These are phyloP conservation scores for Chalciporus pseudorubinellus DNA, from an alignment of 768 basidiomycete genomes.

Conservation along the genomic window DNA sequence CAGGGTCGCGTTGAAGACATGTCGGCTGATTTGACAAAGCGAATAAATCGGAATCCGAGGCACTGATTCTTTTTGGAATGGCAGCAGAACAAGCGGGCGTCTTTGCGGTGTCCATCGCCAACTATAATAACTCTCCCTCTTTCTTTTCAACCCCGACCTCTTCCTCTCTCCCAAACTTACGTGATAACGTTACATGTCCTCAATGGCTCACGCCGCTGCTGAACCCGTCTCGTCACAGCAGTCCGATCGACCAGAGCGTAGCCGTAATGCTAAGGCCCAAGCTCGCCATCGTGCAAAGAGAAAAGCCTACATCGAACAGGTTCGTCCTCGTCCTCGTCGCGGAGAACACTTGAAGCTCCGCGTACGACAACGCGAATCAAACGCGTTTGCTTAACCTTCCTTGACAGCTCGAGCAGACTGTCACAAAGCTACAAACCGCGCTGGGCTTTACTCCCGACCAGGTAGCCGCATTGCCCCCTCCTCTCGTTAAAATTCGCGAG, in stretches of 20 bases:
- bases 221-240: slow-evolving; percentile 37
- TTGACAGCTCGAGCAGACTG: slow-evolving; percentile 75
- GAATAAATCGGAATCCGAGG: slow-evolving; percentile 50
- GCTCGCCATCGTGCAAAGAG: slow-evolving; percentile 88
- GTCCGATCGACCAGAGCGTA: slow-evolving; percentile 72
- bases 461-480: slow-evolving; percentile 68
- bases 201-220: slow-evolving; percentile 53
- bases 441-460: slow-evolving; percentile 74
- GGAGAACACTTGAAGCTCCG: slow-evolving; percentile 4
- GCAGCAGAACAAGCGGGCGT: slow-evolving; percentile 22
- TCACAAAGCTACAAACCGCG: slow-evolving; percentile 78
- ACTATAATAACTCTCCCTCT: slow-evolving; percentile 37
- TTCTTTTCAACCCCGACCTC: slow-evolving; percentile 52
- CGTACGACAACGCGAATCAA: slow-evolving; percentile 2
- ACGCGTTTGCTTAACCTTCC: slow-evolving; percentile 7
- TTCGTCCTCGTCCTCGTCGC: slow-evolving; percentile 25
- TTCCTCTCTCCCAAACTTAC: slow-evolving; percentile 39
- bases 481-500: slow-evolving; percentile 73
- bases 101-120: slow-evolving; percentile 21
- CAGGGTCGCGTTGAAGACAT: slow-evolving; percentile 34
- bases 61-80: slow-evolving; percentile 23
- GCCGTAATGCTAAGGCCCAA: slow-evolving; percentile 86
- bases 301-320: slow-evolving; percentile 92
- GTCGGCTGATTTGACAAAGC: slow-evolving; percentile 41
- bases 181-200: slow-evolving; percentile 55